Percentiles rank a stretch among this genome's conserved stretches.
These are phyloP conservation scores for Galerina sulciceps DNA, from an alignment of 768 basidiomycete species.

Conservation along the genomic window DNA sequence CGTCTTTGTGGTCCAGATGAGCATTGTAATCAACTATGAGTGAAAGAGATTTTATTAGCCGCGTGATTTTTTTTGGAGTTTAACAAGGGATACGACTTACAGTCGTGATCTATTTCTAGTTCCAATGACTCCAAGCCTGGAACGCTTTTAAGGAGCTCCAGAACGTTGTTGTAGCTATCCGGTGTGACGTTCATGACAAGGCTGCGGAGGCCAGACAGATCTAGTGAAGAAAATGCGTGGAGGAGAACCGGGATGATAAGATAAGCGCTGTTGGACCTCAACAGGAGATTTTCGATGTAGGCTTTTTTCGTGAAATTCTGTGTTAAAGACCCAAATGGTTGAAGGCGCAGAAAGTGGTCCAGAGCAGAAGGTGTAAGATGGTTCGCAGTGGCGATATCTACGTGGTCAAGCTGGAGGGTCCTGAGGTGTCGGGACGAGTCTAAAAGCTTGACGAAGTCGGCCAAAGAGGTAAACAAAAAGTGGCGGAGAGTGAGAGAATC, in stretches of 20 bases:
- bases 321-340: not conserved
- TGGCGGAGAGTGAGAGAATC: conserved; percentile 24
- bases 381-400: conserved; percentile 18
- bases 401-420: conserved; percentile 22
- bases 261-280: conserved; percentile 21
- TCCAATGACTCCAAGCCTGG: conserved; percentile 21
- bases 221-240: conserved; percentile 21
- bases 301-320: conserved; percentile 11
- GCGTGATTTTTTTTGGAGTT: not conserved
- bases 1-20: conserved; percentile 19
- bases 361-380: conserved; percentile 19
- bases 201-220: conserved; percentile 13
- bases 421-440: conserved; percentile 18
- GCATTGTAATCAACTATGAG: conserved; percentile 22
- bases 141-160: conserved; percentile 15
- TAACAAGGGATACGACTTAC: conserved; percentile 11
- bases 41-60: conserved; percentile 1
- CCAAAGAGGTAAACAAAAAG: conserved; percentile 20
- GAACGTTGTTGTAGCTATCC: conserved; percentile 20
- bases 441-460: conserved; percentile 23
- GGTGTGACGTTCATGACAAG: conserved; percentile 20
- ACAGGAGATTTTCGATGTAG: conserved; percentile 13
- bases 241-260: conserved; percentile 22
- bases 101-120: conserved; percentile 25
- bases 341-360: conserved; percentile 18